Evolutionary conservation across 2,329 filamentous ascomycete species (phyloP).

Genomic region (Fusarium devonianum): DNA sequence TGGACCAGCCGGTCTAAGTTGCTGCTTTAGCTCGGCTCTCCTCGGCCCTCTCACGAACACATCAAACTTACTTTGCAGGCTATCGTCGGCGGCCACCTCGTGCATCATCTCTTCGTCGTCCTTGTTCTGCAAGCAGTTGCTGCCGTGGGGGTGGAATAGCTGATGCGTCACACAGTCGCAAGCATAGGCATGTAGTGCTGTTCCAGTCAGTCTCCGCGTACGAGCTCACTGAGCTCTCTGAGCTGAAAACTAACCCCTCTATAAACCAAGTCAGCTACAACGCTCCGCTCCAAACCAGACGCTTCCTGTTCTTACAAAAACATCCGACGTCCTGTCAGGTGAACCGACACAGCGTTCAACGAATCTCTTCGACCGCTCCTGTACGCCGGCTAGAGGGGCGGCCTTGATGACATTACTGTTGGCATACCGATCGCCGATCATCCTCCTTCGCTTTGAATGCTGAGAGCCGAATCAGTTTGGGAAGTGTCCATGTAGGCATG

Average conservation of each 20-base stretch:
- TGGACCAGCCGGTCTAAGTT: conserved; percentile 63
- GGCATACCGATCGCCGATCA: conserved; percentile 72
- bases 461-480: conserved; percentile 39
- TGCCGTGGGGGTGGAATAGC: conserved; percentile 72
- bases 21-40: conserved; percentile 14
- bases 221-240: too few species aligned
- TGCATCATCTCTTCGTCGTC: conserved; percentile 72
- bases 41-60: background rate
- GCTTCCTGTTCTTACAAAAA: conserved; percentile 63
- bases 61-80: conserved; percentile 67
- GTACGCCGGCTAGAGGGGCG: conserved; percentile 63
- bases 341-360: conserved; percentile 59
- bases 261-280: conserved; percentile 15
- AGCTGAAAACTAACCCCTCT: conserved; percentile 43
- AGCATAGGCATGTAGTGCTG: conserved; percentile 68
- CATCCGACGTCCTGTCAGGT: conserved; percentile 58
- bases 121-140: conserved; percentile 62
- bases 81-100: conserved; percentile 72
- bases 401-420: conserved; percentile 70
- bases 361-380: conserved; percentile 63
- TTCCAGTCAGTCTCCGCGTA: conserved; percentile 24
- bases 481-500: background rate
- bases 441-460: conserved; percentile 69
- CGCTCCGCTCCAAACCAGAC: too few species aligned
- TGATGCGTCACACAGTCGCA: conserved; percentile 74